A percentile compares a stretch with the other conserved stretches of the same genome.
Conservation (phyloP, 2,329 filamentous ascomycete species). For the Fusarium concolor region DNA sequence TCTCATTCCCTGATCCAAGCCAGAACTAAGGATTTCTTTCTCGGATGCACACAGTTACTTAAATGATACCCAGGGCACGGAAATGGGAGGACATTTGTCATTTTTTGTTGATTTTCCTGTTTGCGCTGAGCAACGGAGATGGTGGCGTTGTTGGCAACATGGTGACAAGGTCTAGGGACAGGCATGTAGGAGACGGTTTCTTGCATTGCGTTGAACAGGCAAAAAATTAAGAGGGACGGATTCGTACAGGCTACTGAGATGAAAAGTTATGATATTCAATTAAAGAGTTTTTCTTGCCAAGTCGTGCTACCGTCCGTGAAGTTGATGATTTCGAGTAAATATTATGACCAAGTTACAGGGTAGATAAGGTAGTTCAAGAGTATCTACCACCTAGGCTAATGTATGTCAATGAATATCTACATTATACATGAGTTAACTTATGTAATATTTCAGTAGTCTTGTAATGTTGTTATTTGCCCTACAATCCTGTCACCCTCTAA, state of each 20-base stretch:
- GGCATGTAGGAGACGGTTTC: conserved; percentile 4
- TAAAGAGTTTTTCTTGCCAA: background rate
- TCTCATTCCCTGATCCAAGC: conserved; percentile 53
- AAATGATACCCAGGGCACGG: conserved; percentile 35
- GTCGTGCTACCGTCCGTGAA: background rate
- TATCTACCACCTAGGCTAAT: no score
- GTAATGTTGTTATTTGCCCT: no score
- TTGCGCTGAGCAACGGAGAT: conserved; percentile 12
- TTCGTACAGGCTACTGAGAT: conserved; percentile 14
- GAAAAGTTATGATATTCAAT: conserved; percentile 30
- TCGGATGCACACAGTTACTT: conserved; percentile 19
- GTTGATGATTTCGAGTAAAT: background rate
- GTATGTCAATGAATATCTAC: no score
- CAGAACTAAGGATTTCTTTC: conserved; percentile 25
- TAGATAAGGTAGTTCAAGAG: no score
- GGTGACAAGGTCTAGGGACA: conserved; percentile 4
- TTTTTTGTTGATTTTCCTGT: conserved; percentile 29
- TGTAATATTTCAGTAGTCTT: no score
- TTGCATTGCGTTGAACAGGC: conserved; percentile 19
- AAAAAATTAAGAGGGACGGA: conserved; percentile 9
- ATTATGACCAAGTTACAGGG: no score
- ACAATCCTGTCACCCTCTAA: no score
- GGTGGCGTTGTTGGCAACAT: conserved; percentile 31
- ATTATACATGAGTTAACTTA: no score
- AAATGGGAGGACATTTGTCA: conserved; percentile 34